These are phyloP conservation scores for Nicotiana obtusifolia DNA, from an alignment of 257 asterid species.

Conservation along the genomic window DNA sequence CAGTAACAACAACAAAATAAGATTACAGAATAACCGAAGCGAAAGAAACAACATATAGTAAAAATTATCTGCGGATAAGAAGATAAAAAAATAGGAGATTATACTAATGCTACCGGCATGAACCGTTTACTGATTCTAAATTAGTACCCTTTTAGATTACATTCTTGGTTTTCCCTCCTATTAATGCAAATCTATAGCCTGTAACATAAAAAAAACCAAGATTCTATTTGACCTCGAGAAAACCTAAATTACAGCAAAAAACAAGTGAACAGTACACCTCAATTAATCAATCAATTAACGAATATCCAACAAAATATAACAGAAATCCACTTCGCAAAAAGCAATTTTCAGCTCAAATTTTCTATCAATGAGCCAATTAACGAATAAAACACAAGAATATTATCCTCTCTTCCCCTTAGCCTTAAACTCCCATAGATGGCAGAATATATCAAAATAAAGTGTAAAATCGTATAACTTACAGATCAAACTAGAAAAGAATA, in stretches of 20 bases:
- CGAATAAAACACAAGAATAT: conserved; percentile 5
- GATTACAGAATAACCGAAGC: too few relatives aligned
- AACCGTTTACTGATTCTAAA: neutral
- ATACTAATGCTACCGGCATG: too few relatives aligned
- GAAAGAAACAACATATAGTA: too few relatives aligned
- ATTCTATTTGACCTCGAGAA: neutral
- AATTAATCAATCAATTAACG: neutral
- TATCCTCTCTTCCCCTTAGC: neutral
- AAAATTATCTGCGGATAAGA: too few relatives aligned
- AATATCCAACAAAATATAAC: neutral
- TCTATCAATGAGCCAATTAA: neutral
- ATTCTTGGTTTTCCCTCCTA: neutral
- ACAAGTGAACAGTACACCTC: neutral
- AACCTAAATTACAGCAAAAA: neutral
- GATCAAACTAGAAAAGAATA: neutral
- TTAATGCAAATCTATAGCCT: neutral
- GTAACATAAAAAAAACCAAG: neutral
- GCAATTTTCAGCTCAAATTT: conserved; percentile 23
- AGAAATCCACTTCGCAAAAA: conserved; percentile 29
- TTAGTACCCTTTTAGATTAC: neutral
- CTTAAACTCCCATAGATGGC: neutral
- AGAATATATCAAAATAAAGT: neutral
- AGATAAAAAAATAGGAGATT: too few relatives aligned
- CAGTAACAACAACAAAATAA: too few relatives aligned
- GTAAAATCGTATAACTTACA: neutral